Percentiles rank a stretch among this genome's conserved stretches.
These are phyloP conservation scores for Xylariaceae sp. DNA, from an alignment of 2,329 filamentous ascomycete genomes.

Conservation along the genomic window DNA sequence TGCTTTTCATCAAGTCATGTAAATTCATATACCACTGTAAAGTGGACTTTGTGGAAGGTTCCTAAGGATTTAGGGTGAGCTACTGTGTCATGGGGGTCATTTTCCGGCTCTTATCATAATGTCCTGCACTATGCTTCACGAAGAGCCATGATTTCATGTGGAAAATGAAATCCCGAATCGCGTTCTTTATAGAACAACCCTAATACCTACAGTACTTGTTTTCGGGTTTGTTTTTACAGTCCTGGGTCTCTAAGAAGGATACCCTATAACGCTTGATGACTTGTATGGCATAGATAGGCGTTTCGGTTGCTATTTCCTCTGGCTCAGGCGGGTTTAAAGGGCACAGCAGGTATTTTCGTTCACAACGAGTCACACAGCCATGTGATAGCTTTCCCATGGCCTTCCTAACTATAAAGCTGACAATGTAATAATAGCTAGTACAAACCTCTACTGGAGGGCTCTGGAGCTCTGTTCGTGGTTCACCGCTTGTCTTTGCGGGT, in stretches of 20 bases:
- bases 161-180: no score
- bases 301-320: slow-evolving; percentile 10
- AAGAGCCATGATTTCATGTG: no score
- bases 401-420: background rate
- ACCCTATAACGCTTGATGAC: slow-evolving; percentile 18
- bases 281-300: slow-evolving; percentile 9
- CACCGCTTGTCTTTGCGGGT: background rate
- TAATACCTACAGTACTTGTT: background rate
- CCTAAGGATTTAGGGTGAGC: no score
- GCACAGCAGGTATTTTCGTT: background rate
- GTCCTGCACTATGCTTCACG: no score
- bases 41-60: no score
- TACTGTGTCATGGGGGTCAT: no score
- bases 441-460: background rate
- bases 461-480: background rate
- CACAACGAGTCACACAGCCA: background rate
- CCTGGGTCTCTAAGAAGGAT: slow-evolving; percentile 19
- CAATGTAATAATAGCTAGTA: slow-evolving; percentile 1
- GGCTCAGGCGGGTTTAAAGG: slow-evolving; percentile 5
- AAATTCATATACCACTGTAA: no score
- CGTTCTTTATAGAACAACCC: no score
- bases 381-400: background rate
- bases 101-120: no score
- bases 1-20: no score
- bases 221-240: background rate